Evolutionary conservation across 73 alveolate genomes (phyloP), one percentile per base, ranked within the genome.

Genomic region (Paramecium sexaurelia): DNA sequence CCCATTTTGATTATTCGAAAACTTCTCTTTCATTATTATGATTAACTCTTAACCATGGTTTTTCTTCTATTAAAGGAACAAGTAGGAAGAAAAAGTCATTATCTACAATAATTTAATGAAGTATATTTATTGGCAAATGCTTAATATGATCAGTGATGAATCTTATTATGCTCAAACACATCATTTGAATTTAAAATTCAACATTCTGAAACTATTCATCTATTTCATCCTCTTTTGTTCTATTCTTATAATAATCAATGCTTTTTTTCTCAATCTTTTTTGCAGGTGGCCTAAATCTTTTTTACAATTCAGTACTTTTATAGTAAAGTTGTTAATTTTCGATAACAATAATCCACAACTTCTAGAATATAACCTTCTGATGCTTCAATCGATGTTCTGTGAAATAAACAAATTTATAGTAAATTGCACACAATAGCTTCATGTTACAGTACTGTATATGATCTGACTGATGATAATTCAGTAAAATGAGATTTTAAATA

Each of bases 51-150:
- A 95, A 40, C 99, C 99, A 97, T n/a, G 99, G 99, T 55, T 98
- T 98, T 91, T 96, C 94, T 94, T 99, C 99, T 95, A 99, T 93
- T 26, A 99, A 96, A 5, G 99, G 99, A 13, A 99, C 99, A 55
- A 99, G 94, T 41, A 98, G 84, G n/a, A 97, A 96, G 36, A 98
- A 99, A 84, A 99, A 97, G 92, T 99, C 99, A 69, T 98, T 98
- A 4, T 97, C 96, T 88, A 98, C 99, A 98, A 98, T 95, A 98
- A 99, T 92, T 73, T 99, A 98, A 92, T 98, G 99, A 36, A 98
- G 98, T 67, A 99, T 99, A 24, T 99, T 99, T 67, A 99, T 92
- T 6, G 99, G 96, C 86, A 99, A 87, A 82, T 96, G 97, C 87
- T 96, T 97, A 55, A 98, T 92, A 92, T 99, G 98, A 82, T 99